Evolutionary conservation across 2,329 filamentous ascomycete genomes (phyloP).

Genomic region (Alternaria conjuncta): DNA sequence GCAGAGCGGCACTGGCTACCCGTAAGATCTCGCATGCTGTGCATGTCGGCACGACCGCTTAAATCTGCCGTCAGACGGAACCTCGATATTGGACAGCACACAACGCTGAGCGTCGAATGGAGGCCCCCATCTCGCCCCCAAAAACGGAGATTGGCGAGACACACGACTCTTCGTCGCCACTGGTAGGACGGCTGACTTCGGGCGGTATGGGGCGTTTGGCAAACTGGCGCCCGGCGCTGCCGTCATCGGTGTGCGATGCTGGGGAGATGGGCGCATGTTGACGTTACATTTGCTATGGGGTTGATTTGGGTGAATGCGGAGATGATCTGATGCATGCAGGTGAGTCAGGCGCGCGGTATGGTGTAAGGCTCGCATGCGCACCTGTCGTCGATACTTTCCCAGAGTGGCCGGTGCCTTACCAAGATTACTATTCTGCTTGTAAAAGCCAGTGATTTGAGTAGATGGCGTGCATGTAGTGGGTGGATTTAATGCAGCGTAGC

Average conservation of each 20-base stretch:
- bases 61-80: neutral
- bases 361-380: neutral
- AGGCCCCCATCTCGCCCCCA: neutral
- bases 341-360: neutral
- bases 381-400: neutral
- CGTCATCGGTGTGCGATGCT: slow-evolving; percentile 25
- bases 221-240: slow-evolving; percentile 6
- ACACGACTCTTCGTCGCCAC: neutral
- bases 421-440: neutral
- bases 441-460: neutral
- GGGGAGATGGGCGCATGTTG: neutral
- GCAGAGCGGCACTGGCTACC: neutral
- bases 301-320: slow-evolving; percentile 1
- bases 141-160: slow-evolving; percentile 4
- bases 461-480: neutral
- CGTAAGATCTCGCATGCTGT: slow-evolving; percentile 5
- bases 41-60: slow-evolving; percentile 4
- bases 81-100: neutral
- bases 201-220: slow-evolving; percentile 15
- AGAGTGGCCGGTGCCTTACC: neutral
- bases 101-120: neutral
- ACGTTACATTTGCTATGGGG: neutral
- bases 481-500: neutral
- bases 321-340: slow-evolving; percentile 1
- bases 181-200: slow-evolving; percentile 20